A percentile compares a stretch with the other conserved stretches of the same genome.
Evolutionary conservation across 1,284 basidiomycete genomes (phyloP).

Genomic region (Moniliophthora roreri): DNA sequence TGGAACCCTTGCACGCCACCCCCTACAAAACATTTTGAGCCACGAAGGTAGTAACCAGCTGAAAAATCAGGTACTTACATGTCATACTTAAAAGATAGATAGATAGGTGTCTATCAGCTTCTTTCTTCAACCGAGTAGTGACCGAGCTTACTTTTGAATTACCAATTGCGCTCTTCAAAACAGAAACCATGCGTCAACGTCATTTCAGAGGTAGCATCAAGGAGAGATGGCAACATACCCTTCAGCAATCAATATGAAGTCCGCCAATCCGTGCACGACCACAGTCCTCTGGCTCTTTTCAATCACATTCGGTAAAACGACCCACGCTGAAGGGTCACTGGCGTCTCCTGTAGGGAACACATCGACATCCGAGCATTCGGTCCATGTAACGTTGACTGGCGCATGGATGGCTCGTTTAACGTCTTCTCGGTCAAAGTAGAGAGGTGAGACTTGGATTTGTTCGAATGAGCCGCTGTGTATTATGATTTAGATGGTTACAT

Average conservation of each 20-base stretch:
- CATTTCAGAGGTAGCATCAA: background rate
- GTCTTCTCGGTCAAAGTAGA: conserved; percentile 70
- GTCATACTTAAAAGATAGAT: conserved; percentile 53
- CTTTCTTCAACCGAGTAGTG: background rate
- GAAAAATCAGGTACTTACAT: conserved; percentile 39
- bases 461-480: conserved; percentile 55
- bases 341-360: conserved; percentile 64
- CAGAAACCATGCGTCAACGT: background rate
- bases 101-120: background rate
- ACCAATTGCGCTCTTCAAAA: conserved; percentile 53
- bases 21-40: conserved; percentile 37
- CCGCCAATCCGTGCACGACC: conserved; percentile 70
- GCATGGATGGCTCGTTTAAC: conserved; percentile 78
- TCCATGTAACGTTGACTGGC: conserved; percentile 59
- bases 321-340: conserved; percentile 61
- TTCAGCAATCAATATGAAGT: conserved; percentile 71
- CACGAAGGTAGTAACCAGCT: background rate
- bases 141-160: conserved; percentile 60
- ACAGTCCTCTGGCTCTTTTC: conserved; percentile 72
- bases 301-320: conserved; percentile 70
- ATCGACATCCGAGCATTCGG: conserved; percentile 57
- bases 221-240: conserved; percentile 44
- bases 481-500: background rate
- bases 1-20: conserved; percentile 71
- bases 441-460: conserved; percentile 43